Conservation (phyloP, 2,329 filamentous ascomycete genomes). For the Trichoderma hamatum region DNA sequence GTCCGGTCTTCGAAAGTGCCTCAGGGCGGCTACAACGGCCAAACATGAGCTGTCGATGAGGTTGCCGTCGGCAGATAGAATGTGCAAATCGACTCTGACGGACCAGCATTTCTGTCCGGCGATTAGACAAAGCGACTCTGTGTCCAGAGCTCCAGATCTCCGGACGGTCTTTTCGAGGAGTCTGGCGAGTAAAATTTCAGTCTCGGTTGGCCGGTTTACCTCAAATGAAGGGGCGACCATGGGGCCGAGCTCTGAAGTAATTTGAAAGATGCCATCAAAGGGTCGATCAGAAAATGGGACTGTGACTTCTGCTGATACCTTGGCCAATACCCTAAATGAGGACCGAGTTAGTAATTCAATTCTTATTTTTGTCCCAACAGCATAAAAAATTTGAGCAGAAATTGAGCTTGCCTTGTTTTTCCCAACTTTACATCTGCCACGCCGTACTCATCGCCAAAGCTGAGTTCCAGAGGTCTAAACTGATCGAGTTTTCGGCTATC, state of each 20-base stretch:
- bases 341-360: slow-evolving; percentile 12
- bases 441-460: slow-evolving; percentile 89
- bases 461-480: slow-evolving; percentile 75
- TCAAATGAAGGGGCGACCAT: slow-evolving; percentile 93
- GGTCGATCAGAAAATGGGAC: slow-evolving; percentile 85
- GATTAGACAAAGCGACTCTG: slow-evolving; percentile 91
- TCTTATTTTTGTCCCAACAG: not conserved
- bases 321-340: slow-evolving; percentile 70
- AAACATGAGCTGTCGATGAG: slow-evolving; percentile 85
- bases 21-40: slow-evolving; percentile 82
- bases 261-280: slow-evolving; percentile 94
- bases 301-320: slow-evolving; percentile 85
- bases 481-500: slow-evolving; percentile 83
- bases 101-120: slow-evolving; percentile 91
- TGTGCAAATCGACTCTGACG: slow-evolving; percentile 86
- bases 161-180: slow-evolving; percentile 93
- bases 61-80: slow-evolving; percentile 88
- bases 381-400: not conserved
- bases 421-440: slow-evolving; percentile 84
- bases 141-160: slow-evolving; percentile 88
- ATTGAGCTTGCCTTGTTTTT: slow-evolving; percentile 73
- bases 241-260: slow-evolving; percentile 85
- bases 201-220: slow-evolving; percentile 77
- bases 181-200: slow-evolving; percentile 83
- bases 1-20: slow-evolving; percentile 90